Evolutionary conservation across 768 basidiomycete species (phyloP).

Genomic region (Russula virescens): DNA sequence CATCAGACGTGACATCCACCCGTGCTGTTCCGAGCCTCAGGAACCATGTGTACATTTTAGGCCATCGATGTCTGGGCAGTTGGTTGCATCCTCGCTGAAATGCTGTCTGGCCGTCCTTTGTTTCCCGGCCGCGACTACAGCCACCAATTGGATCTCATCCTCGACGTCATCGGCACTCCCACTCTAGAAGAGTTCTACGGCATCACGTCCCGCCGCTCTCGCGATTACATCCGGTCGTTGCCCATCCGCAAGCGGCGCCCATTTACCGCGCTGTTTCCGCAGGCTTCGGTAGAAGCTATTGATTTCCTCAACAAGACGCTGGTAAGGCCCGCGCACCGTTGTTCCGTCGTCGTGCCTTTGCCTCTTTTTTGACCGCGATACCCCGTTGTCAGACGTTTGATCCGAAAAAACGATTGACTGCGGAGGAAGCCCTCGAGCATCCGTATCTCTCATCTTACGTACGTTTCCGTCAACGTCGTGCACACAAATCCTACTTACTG

Average conservation of each 20-base stretch:
- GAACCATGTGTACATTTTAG: conserved; percentile 29
- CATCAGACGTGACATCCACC: neutral
- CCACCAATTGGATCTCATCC: conserved; percentile 82
- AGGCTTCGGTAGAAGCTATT: conserved; percentile 65
- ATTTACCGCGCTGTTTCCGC: conserved; percentile 70
- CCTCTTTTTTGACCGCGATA: neutral
- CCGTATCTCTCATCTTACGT: conserved; percentile 79
- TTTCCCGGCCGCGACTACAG: conserved; percentile 88
- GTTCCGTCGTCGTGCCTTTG: too few species aligned
- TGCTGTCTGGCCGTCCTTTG: conserved; percentile 72
- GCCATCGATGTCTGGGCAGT: conserved; percentile 75
- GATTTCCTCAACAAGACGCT: conserved; percentile 70
- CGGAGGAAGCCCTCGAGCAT: conserved; percentile 76
- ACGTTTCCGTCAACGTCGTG: conserved; percentile 25
- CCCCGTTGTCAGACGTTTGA: conserved; percentile 63
- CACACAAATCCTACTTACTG: conserved; percentile 2
- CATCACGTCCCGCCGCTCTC: conserved; percentile 77
- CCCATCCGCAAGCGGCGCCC: conserved; percentile 74
- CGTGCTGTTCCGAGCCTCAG: neutral
- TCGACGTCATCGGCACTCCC: conserved; percentile 86
- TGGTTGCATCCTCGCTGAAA: conserved; percentile 74
- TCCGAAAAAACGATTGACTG: conserved; percentile 77
- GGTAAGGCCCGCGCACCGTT: conserved; percentile 33
- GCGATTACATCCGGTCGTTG: conserved; percentile 82
- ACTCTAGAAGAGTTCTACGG: conserved; percentile 88